Base-by-base conservation (phyloP, 345 rosid species). In the Noccaea caerulescens region DNA sequence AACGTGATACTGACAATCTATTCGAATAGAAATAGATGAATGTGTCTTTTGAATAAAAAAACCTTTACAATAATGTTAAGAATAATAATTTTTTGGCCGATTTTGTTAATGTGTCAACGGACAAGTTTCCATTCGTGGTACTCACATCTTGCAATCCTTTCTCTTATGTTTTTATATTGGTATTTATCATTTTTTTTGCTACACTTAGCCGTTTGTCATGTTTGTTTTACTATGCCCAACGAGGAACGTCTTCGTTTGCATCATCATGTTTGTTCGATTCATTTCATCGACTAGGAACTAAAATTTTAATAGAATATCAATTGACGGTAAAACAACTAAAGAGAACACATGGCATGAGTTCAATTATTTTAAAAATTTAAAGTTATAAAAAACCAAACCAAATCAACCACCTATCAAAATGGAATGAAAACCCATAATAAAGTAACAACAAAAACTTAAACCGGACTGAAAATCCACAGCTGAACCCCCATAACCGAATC, bases 71-170 rank as follows among this genome's bases (percentile, higher is more conserved):
- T 20, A 5, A 1, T 32, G 20, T 63, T 4, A 10, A 56, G 44
- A 72, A 65, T 27, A 16, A 8, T 66, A 42, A 20, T 20, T 20
- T 58, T 50, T 73, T 66, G 72, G 67, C 58, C 58, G 72, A 42
- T 58, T 66, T 58, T 66, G 77, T 51, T 58, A 53, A 3, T 56
- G 23, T 58, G 62, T 59, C 68, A 66, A 66, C 67, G 20, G 62
- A 37, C 67, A 66, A 56, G 54, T 41, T 58, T 18, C 32, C 66
- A 43, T 73, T 73, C 72, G 72, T 66, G 77, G 62, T 42, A 60
- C 59, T 58, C 77, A 74, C 72, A 25, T 6, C 71, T 64, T 14
- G 51, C 18, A 41, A 27, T 25, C 7, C 10, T 25, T 27, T 23
- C 13, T 32, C 7, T 9, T 25, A 27, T 30, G 38, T 54, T 18